Evolutionary conservation across 2,329 filamentous ascomycete genomes (phyloP).

Genomic region (Arthrobotrys pseudoclavata): DNA sequence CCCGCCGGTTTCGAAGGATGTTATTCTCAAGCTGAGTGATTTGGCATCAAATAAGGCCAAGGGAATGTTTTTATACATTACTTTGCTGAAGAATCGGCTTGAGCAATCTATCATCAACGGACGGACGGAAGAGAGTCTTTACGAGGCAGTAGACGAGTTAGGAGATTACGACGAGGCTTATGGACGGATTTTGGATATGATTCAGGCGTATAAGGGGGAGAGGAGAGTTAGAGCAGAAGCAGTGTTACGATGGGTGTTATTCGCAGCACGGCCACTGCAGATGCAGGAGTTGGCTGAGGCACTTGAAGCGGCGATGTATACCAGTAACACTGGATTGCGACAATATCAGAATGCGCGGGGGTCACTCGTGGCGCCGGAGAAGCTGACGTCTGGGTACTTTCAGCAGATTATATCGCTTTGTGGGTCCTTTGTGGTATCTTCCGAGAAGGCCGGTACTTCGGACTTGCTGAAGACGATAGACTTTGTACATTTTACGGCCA

Average conservation of each 20-base stretch:
- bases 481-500: conserved; percentile 60
- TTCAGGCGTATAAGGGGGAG: conserved; percentile 40
- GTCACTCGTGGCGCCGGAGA: conserved; percentile 22
- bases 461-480: conserved; percentile 42
- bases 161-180: conserved; percentile 53
- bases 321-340: conserved; percentile 2
- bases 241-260: conserved; percentile 59
- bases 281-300: conserved; percentile 53
- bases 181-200: conserved; percentile 41
- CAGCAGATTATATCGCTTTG: conserved; percentile 52
- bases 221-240: conserved; percentile 35
- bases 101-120: conserved; percentile 34
- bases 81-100: conserved; percentile 38
- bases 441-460: conserved; percentile 37
- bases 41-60: conserved; percentile 40
- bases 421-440: conserved; percentile 37
- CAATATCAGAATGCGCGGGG: conserved; percentile 26
- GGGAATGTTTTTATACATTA: conserved; percentile 59
- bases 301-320: conserved; percentile 40
- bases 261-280: conserved; percentile 52
- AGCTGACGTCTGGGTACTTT: conserved; percentile 38
- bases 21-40: conserved; percentile 24
- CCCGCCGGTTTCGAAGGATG: conserved; percentile 40
- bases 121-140: conserved; percentile 38
- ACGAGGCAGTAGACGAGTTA: conserved; percentile 36